Base-by-base conservation (phyloP, 1,284 basidiomycete genomes). In the Heliocybe sulcata region DNA sequence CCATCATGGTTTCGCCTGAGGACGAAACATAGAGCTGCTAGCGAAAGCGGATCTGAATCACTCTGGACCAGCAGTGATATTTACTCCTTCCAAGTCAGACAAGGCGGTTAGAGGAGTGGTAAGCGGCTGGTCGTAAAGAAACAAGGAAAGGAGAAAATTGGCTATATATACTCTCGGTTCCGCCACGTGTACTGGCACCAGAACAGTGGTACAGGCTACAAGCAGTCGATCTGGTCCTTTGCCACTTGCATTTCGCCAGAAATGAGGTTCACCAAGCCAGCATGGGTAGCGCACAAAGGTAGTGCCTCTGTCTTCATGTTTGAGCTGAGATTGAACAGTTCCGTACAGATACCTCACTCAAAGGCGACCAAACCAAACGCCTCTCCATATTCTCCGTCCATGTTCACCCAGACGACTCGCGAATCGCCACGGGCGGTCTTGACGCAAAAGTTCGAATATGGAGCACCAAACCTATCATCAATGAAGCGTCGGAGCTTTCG, bases 361-460 rank as follows among this genome's bases (percentile, higher is more conserved):
- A 59, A 57, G 63, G 61, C 27, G 67, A 68, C 57, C 64, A 67
- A 60, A 60, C 27, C 64, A 67, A 94, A 63, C 82, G 85, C 53
- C 76, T 87, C 27, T 89, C 94, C 20, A 96, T 99, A 64, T 98
- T 95, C 77, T 92, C 92, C 25, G 81, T 96, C 20, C 86, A 92
- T 60, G 92, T 98, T 11, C 95, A 98, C 67, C 97, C 97, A 0
- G 96, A 99, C 66, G 92, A 92, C 58, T 94, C 92, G 35, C 83
- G 96, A 25, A 86, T 99, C 58, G 97, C 97, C 9, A 99, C 96
- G 1, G 96, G 94, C 20, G 95, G 96, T 14, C 77, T 98, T 48
- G 94, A 98, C 69, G 87, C 92, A 51, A 97, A 97, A 76, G 86
- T 99, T 60, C 89, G 94, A 58, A 94, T 99, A 70, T 99, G 97